Evolutionary conservation across 768 basidiomycete species (phyloP).

Genomic region (Pholiota conissans): DNA sequence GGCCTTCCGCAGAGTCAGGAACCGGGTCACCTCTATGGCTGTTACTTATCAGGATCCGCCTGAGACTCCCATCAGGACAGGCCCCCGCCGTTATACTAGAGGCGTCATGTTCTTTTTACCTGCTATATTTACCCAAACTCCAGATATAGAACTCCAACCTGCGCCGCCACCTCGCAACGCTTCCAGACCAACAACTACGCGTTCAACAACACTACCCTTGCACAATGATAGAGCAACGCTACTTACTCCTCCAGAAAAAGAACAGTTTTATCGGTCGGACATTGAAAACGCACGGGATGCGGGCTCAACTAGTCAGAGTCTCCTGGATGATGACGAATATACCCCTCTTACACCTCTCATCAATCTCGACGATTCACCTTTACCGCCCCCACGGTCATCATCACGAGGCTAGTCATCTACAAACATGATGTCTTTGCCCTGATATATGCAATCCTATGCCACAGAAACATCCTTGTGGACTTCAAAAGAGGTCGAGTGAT

Average conservation of each 20-base stretch:
- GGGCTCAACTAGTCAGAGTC: slow-evolving; percentile 12
- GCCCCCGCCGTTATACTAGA: slow-evolving; percentile 44
- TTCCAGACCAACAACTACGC: slow-evolving; percentile 19
- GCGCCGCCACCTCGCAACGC: slow-evolving; percentile 22
- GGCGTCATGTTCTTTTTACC: slow-evolving; percentile 82
- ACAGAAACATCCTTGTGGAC: too few relatives aligned
- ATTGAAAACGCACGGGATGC: slow-evolving; percentile 15
- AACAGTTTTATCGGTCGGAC: slow-evolving; percentile 21
- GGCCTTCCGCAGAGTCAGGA: slow-evolving; percentile 55
- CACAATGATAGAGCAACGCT: slow-evolving; percentile 22
- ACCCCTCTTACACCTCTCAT: slow-evolving; percentile 8
- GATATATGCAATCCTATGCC: too few relatives aligned
- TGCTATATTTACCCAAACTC: slow-evolving; percentile 65
- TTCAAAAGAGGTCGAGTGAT: too few relatives aligned
- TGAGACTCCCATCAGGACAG: slow-evolving; percentile 45
- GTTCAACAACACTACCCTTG: slow-evolving; percentile 25
- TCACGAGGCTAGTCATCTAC: not conserved
- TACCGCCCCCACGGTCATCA: slow-evolving; percentile 23
- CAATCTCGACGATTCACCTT: slow-evolving; percentile 13
- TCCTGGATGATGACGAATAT: slow-evolving; percentile 14
- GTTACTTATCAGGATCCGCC: slow-evolving; percentile 38
- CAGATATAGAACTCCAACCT: slow-evolving; percentile 45
- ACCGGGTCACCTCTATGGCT: slow-evolving; percentile 51
- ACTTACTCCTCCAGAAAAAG: slow-evolving; percentile 49
- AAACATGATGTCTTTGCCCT: not conserved